Evolutionary conservation across 75 land plant species (phyloP), one percentile per base, ranked within the genome.

Genomic region (Selaginella moellendorffii): DNA sequence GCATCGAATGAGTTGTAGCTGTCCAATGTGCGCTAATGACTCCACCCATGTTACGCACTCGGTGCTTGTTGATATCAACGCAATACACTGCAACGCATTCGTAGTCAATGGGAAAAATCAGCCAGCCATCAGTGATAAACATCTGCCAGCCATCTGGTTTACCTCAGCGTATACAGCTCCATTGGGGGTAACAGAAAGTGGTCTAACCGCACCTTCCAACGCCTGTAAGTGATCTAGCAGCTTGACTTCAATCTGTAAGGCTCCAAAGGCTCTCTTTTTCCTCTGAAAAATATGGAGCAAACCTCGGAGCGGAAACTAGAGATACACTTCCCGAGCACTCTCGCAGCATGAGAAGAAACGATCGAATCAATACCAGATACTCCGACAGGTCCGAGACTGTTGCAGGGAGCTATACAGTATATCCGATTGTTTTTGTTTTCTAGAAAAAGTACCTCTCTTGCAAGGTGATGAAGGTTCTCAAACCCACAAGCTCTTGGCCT

Each of bases 401-500:
- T 8, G 12, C 61, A 58, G n/a, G n/a, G n/a, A n/a, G n/a, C n/a
- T n/a, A n/a, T n/a, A n/a, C n/a, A n/a, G n/a, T n/a, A n/a, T n/a
- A n/a, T n/a, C n/a, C n/a, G n/a, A n/a, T n/a, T n/a, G n/a, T n/a
- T n/a, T n/a, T n/a, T n/a, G n/a, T n/a, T n/a, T n/a, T n/a, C n/a
- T n/a, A n/a, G n/a, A n/a, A n/a, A n/a, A 27, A 21, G 36, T 53
- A 74, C 76, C 76, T 72, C 22, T 79, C 64, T 30, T 76, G 70
- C 14, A 79, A 69, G 28, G 76, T 18, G 46, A 52, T 29, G 51
- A 79, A 66, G 0, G 75, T 66, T 23, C 70, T 79, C 17, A 79
- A 65, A 24, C 81, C 81, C 22, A 79, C 54, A 27, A 79, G 69
- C 46, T 79, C 81, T 28, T 77, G 66, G n/a, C 81, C 81, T 26